Conservation (phyloP, 1,139 yeast genomes). For the Hyphopichia buzzinii region DNA sequence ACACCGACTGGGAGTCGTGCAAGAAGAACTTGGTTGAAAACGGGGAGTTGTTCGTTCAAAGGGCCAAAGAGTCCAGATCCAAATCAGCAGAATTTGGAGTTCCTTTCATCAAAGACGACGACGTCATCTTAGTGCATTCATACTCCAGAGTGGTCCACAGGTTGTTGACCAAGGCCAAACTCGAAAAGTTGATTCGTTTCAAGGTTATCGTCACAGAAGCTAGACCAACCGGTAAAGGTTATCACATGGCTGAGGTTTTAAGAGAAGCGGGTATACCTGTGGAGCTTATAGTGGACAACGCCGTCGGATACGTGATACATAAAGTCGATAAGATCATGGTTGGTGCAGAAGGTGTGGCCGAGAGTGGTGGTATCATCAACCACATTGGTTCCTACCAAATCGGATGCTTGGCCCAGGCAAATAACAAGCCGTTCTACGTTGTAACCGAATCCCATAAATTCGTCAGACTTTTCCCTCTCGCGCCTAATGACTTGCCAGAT, state of each 20-base stretch:
- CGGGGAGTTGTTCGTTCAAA: slow-evolving; percentile 85
- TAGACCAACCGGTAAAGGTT: slow-evolving; percentile 81
- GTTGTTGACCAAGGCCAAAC: slow-evolving; percentile 71
- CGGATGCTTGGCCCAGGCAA: slow-evolving; percentile 87
- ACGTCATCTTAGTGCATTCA: slow-evolving; percentile 85
- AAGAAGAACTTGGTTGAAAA: slow-evolving; percentile 84
- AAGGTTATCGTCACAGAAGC: slow-evolving; percentile 92
- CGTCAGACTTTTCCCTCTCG: slow-evolving; percentile 90
- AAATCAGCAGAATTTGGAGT: slow-evolving; percentile 87
- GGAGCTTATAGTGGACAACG: slow-evolving; percentile 85
- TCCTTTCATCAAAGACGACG: slow-evolving; percentile 91
- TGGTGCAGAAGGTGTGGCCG: slow-evolving; percentile 99
- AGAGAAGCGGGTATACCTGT: slow-evolving; percentile 86
- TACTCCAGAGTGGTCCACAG: slow-evolving; percentile 87
- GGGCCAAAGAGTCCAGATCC: slow-evolving; percentile 88
- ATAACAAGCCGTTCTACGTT: slow-evolving; percentile 91
- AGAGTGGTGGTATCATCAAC: slow-evolving; percentile 96
- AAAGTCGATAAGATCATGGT: slow-evolving; percentile 90
- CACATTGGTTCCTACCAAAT: slow-evolving; percentile 95
- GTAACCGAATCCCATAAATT: slow-evolving; percentile 95
- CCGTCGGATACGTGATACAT: slow-evolving; percentile 90
- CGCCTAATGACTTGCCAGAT: slow-evolving; percentile 87
- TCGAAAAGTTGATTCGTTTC: slow-evolving; percentile 70
- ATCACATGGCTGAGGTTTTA: slow-evolving; percentile 66
- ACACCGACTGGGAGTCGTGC: slow-evolving; percentile 96